Evolutionary conservation across 2,329 filamentous ascomycete species (phyloP).

Genomic region (Scedosporium apiospermum): DNA sequence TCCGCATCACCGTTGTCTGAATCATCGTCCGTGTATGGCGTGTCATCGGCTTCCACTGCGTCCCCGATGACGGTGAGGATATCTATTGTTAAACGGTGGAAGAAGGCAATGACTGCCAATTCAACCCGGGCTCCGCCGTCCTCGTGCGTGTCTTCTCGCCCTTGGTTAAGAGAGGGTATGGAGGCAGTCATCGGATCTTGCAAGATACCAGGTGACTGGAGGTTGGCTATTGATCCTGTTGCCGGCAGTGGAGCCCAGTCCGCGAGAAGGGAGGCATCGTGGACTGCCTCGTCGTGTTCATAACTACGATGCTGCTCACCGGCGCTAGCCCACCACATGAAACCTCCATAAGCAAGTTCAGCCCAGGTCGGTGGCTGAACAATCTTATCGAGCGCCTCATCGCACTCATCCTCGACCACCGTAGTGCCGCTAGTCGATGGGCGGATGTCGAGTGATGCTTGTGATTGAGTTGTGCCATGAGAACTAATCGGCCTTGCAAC

Average conservation of each 20-base stretch:
- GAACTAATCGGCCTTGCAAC: conserved; percentile 14
- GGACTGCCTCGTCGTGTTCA: conserved; percentile 47
- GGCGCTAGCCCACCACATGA: conserved; percentile 86
- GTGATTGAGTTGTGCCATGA: conserved; percentile 19
- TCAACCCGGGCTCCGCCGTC: conserved; percentile 44
- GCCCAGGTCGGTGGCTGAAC: conserved; percentile 60
- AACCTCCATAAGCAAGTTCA: conserved; percentile 67
- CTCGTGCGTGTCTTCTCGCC: conserved; percentile 20
- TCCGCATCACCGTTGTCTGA: conserved; percentile 25
- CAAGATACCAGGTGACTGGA: conserved; percentile 5
- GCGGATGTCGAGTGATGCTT: conserved; percentile 15
- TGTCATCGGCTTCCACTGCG: conserved; percentile 33
- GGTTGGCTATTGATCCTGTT: conserved; percentile 5
- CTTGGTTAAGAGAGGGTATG: conserved; percentile 31
- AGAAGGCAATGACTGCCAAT: conserved; percentile 69
- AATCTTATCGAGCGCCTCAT: conserved; percentile 43
- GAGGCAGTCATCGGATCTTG: conserved; percentile 25
- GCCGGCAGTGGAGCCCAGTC: conserved; percentile 32
- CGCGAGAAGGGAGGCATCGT: conserved; percentile 46
- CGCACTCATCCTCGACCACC: conserved; percentile 25
- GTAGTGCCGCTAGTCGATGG: conserved; percentile 13
- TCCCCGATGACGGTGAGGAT: conserved; percentile 54
- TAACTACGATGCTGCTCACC: conserved; percentile 59
- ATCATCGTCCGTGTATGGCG: conserved; percentile 17
- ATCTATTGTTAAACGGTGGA: conserved; percentile 63